Evolutionary conservation across 768 basidiomycete genomes (phyloP).

Genomic region (Naganishia randhawae): DNA sequence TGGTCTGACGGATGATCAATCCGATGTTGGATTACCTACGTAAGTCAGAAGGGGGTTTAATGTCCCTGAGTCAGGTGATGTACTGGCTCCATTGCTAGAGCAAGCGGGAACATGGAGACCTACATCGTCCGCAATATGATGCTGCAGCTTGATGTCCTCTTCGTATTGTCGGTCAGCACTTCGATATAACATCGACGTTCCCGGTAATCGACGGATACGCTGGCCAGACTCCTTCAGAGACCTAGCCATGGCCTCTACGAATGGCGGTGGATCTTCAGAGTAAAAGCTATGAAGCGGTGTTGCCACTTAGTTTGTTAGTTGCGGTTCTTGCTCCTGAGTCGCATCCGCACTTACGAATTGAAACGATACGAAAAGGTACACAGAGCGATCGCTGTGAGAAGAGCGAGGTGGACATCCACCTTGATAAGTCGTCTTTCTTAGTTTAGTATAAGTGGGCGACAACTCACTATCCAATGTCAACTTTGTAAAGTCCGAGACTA

Average conservation of each 20-base stretch:
- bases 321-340: neutral
- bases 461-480: slow-evolving; percentile 54
- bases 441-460: neutral
- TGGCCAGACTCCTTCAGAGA: slow-evolving; percentile 53
- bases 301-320: neutral
- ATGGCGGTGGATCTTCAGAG: slow-evolving; percentile 30
- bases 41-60: too few species aligned
- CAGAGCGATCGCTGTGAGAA: slow-evolving; percentile 49
- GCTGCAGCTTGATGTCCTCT: slow-evolving; percentile 54
- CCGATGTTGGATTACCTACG: slow-evolving; percentile 50
- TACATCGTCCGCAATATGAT: slow-evolving; percentile 53
- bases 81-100: too few species aligned
- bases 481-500: slow-evolving; percentile 56
- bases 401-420: neutral
- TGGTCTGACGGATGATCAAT: slow-evolving; percentile 51
- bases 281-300: slow-evolving; percentile 29
- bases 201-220: slow-evolving; percentile 50
- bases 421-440: neutral
- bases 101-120: slow-evolving; percentile 27
- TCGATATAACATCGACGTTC: slow-evolving; percentile 52
- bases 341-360: slow-evolving; percentile 52
- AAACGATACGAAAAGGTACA: slow-evolving; percentile 56
- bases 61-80: too few species aligned
- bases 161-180: slow-evolving; percentile 53
- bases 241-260: slow-evolving; percentile 41